Percentiles rank a stretch among this genome's conserved stretches.
Conservation (phyloP, 805 yeast species). For the Saccharomycopsis sp. region DNA sequence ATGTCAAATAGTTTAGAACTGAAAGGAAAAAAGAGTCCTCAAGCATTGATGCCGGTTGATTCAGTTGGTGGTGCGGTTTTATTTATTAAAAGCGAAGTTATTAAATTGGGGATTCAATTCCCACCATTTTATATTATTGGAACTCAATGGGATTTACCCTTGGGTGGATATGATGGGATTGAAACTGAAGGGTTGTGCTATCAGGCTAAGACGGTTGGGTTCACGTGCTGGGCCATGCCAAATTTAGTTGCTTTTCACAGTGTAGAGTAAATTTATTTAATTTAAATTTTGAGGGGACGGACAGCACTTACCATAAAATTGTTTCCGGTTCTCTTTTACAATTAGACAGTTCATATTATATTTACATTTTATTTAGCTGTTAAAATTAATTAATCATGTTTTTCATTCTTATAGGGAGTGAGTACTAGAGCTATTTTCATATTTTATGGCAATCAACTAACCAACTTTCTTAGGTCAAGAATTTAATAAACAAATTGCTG, state of each 20-base stretch:
- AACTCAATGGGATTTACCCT: slow-evolving; percentile 33
- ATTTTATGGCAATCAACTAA: background rate
- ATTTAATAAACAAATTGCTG: slow-evolving; percentile 16
- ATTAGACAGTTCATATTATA: background rate
- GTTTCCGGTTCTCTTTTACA: no score
- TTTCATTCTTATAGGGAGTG: slow-evolving; percentile 20
- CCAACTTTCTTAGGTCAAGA: slow-evolving; percentile 12
- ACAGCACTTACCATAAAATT: no score
- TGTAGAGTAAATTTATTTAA: slow-evolving; percentile 3
- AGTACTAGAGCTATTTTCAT: slow-evolving; percentile 1
- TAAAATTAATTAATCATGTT: slow-evolving; percentile 34
- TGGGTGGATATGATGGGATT: slow-evolving; percentile 47
- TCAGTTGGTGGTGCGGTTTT: slow-evolving; percentile 48
- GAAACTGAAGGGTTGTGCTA: slow-evolving; percentile 50
- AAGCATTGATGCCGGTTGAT: slow-evolving; percentile 24
- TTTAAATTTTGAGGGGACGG: slow-evolving; percentile 31
- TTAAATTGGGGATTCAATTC: slow-evolving; percentile 39
- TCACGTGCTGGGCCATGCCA: slow-evolving; percentile 44
- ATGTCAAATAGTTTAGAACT: slow-evolving; percentile 20
- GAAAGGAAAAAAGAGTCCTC: slow-evolving; percentile 13
- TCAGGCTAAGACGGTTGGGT: slow-evolving; percentile 38
- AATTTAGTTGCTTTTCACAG: slow-evolving; percentile 37
- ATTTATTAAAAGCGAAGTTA: slow-evolving; percentile 35
- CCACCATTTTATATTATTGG: slow-evolving; percentile 42
- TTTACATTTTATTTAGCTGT: no score